A percentile compares a stretch with the other conserved stretches of the same genome.
Conservation (phyloP, 768 basidiomycete genomes). For the Rhodotorula sphaerocarpa region DNA sequence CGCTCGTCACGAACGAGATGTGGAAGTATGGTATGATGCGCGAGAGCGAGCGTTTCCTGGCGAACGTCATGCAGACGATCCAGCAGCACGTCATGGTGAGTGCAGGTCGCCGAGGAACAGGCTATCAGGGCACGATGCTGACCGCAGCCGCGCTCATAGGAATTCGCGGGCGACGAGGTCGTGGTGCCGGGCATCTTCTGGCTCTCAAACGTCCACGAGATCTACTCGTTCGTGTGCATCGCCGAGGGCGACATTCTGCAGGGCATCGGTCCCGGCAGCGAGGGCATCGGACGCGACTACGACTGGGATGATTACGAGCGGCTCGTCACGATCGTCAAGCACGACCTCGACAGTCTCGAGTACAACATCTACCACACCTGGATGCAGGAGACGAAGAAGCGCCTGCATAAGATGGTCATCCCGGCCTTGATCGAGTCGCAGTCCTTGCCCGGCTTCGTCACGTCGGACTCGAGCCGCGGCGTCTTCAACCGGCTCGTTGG, state of each 20-base stretch:
- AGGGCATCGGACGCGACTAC: constrained; percentile 80
- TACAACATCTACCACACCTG: constrained; percentile 99
- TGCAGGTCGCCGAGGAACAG: constrained; percentile 15
- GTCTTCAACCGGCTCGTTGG: constrained; percentile 88
- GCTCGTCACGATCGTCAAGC: constrained; percentile 93
- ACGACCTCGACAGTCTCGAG: constrained; percentile 94
- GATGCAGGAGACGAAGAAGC: constrained; percentile 98
- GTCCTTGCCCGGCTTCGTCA: constrained; percentile 93
- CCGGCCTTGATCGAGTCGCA: constrained; percentile 98
- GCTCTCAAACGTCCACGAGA: constrained; percentile 99
- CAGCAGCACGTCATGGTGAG: constrained; percentile 95
- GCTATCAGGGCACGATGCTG: not conserved
- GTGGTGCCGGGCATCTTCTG: constrained; percentile 96
- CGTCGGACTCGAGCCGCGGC: constrained; percentile 84
- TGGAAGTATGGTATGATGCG: constrained; percentile 97
- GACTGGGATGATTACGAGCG: constrained; percentile 97
- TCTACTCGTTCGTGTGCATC: constrained; percentile 95
- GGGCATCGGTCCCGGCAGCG: constrained; percentile 92
- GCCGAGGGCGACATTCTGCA: constrained; percentile 99
- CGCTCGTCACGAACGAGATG: constrained; percentile 98
- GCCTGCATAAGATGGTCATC: constrained; percentile 91
- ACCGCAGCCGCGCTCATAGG: constrained; percentile 35
- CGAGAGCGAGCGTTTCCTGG: constrained; percentile 94
- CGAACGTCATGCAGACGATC: constrained; percentile 96
- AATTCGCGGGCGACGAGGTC: constrained; percentile 81